Conservation (phyloP, 2,329 filamentous ascomycete genomes). For the Chaetomium strumarium region DNA sequence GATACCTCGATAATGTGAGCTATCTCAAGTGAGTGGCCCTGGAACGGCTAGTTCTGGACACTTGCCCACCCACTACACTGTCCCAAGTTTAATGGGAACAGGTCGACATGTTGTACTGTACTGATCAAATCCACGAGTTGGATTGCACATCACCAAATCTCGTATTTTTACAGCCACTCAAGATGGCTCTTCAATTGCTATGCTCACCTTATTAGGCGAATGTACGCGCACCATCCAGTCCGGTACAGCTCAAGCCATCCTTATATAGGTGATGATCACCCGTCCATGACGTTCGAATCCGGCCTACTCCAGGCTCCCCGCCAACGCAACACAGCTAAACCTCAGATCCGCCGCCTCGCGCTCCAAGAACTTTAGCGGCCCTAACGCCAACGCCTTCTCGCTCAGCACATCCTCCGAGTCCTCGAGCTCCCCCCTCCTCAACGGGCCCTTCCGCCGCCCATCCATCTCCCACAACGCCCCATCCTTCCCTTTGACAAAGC, state of each 20-base stretch:
- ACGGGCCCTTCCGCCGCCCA: conserved; percentile 52
- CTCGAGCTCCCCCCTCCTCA: conserved; percentile 49
- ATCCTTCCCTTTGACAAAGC: conserved; percentile 73
- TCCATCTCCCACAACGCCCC: conserved; percentile 59
- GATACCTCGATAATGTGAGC: conserved; percentile 6
- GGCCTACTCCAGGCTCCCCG: conserved; percentile 42
- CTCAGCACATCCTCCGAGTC: conserved; percentile 67
- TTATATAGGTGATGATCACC: not conserved
- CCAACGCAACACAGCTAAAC: conserved; percentile 54
- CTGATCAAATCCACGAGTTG: not conserved
- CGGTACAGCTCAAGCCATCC: not conserved
- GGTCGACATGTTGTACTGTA: too few species aligned
- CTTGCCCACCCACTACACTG: not conserved
- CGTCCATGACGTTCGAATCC: not conserved
- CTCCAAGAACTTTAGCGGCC: conserved; percentile 53
- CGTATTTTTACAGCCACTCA: too few species aligned
- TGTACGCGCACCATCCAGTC: too few species aligned
- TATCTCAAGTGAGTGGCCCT: not conserved
- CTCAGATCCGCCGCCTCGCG: conserved; percentile 50
- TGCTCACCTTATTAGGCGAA: not conserved
- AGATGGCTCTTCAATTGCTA: too few species aligned
- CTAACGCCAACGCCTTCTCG: conserved; percentile 66
- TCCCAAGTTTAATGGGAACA: not conserved
- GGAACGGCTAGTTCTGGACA: not conserved
- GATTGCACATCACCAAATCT: too few species aligned